These are phyloP conservation scores for Naganishia vishniacii DNA, from an alignment of 768 basidiomycete genomes.

Conservation along the genomic window DNA sequence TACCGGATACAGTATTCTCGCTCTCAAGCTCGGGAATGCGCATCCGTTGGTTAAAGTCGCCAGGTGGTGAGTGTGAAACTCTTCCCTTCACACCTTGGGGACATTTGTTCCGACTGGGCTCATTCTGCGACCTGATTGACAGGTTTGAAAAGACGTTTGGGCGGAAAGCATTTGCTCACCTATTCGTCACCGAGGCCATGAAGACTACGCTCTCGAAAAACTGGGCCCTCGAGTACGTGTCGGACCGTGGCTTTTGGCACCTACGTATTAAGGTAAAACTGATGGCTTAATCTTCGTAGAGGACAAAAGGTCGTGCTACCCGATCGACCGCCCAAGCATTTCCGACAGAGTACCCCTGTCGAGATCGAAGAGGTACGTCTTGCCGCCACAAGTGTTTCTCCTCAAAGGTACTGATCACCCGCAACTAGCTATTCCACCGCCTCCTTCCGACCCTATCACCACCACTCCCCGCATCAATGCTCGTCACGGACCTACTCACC, in stretches of 20 bases:
- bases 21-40: constrained; percentile 64
- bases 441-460: constrained; percentile 54
- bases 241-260: too few species aligned
- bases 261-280: too few species aligned
- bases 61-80: constrained; percentile 57
- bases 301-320: constrained; percentile 73
- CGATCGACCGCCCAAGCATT: constrained; percentile 83
- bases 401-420: too few species aligned
- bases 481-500: constrained; percentile 47
- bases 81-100: too few species aligned
- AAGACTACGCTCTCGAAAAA: constrained; percentile 61
- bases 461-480: constrained; percentile 55
- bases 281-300: constrained; percentile 53
- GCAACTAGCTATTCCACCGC: constrained; percentile 48
- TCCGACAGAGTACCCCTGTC: constrained; percentile 63
- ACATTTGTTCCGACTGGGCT: neutral
- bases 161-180: constrained; percentile 70
- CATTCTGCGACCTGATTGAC: neutral
- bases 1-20: constrained; percentile 86
- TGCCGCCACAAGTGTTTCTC: neutral
- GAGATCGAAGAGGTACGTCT: constrained; percentile 68
- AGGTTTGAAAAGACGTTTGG: constrained; percentile 87
- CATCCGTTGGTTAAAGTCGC: constrained; percentile 71
- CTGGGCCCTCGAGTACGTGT: constrained; percentile 72
- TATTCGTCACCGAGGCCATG: constrained; percentile 92